A percentile compares a stretch with the other conserved stretches of the same genome.
Evolutionary conservation across 257 asterid genomes (phyloP).

Genomic region (Solanum chaucha): DNA sequence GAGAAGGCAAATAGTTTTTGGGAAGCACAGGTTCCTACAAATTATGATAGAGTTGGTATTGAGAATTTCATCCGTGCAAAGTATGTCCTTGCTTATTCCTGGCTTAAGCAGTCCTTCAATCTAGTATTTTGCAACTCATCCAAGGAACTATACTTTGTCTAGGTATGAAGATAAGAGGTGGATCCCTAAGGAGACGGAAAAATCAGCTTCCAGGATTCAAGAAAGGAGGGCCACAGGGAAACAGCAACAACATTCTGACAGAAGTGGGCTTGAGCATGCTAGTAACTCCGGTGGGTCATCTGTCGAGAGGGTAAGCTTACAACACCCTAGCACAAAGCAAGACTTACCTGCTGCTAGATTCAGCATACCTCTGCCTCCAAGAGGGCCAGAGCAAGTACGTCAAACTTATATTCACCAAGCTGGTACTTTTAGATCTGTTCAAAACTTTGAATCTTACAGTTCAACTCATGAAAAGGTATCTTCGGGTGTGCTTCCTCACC

Average conservation of each 20-base stretch:
- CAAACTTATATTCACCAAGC: neutral
- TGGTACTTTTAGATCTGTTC: neutral
- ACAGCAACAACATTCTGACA: slow-evolving; percentile 53
- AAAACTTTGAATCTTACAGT: neutral
- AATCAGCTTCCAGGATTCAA: slow-evolving; percentile 36
- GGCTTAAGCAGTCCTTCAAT: neutral
- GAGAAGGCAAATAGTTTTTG: slow-evolving; percentile 91
- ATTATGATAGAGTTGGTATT: slow-evolving; percentile 93
- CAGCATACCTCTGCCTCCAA: slow-evolving; percentile 56
- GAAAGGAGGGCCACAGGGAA: slow-evolving; percentile 52
- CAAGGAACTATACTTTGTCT: slow-evolving; percentile 2
- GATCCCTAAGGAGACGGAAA: slow-evolving; percentile 58
- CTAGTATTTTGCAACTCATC: slow-evolving; percentile 13
- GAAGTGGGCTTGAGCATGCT: slow-evolving; percentile 37
- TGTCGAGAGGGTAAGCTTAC: slow-evolving; percentile 37
- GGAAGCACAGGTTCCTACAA: slow-evolving; percentile 97
- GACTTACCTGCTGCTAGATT: slow-evolving; percentile 36
- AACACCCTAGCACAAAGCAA: slow-evolving; percentile 30
- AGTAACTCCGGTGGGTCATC: slow-evolving; percentile 37
- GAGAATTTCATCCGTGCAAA: slow-evolving; percentile 97
- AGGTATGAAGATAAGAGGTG: slow-evolving; percentile 98
- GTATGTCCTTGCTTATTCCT: slow-evolving; percentile 31
- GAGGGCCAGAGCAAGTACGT: slow-evolving; percentile 61
- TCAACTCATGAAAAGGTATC: slow-evolving; percentile 36
- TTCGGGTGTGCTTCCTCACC: slow-evolving; percentile 40